Base-by-base conservation (phyloP, 768 basidiomycete species). In the Kockovaella imperatae region DNA sequence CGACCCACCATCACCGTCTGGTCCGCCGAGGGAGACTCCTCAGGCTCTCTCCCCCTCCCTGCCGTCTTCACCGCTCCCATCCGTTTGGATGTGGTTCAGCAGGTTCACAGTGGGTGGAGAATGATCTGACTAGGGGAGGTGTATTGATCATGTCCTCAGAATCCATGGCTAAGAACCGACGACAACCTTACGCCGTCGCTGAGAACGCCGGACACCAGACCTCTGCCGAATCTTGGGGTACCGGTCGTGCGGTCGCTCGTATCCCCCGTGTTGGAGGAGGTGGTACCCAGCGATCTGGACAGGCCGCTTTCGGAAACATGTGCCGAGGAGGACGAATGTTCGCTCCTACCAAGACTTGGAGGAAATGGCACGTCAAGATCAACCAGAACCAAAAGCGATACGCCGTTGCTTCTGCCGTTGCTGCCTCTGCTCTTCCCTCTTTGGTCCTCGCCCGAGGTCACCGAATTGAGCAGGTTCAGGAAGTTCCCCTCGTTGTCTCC, bases 281-380 rank as follows among this genome's bases (percentile, higher is more conserved):
- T 71, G 95, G 95, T 74, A 97, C 95, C 62, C 88, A 93, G 78
- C 86, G 95, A 61, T 91, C 95, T 49, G 95, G 95, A 53, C 93
- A 93, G 84, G 95, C 88, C 73, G 95, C 95, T 26, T 97, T 97
- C 77, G 95, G 95, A 70, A 97, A 97, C 85, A 97, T 99, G 95
- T 97, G 93, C 80, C 87, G 95, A 75, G 93, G 95, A 71, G 95
- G 95, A 78, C 89, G 95, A 72, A 97, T 99, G 95, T 97, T 99
- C 75, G 93, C 93, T 24, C 95, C 95, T 15, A 97, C 93, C 76
- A 96, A 95, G 79, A 87, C 82, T 71, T 97, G 91, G 93, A 85
- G 93, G 76, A 91, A 83, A 74, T 99, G 95, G 95, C 95, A 99
- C 77, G 86, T 97, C 78, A 99, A 96, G 78, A 87, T 96, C 53